These are phyloP conservation scores for Boletus vinaceobasis DNA, from an alignment of 768 basidiomycete genomes.

Conservation along the genomic window DNA sequence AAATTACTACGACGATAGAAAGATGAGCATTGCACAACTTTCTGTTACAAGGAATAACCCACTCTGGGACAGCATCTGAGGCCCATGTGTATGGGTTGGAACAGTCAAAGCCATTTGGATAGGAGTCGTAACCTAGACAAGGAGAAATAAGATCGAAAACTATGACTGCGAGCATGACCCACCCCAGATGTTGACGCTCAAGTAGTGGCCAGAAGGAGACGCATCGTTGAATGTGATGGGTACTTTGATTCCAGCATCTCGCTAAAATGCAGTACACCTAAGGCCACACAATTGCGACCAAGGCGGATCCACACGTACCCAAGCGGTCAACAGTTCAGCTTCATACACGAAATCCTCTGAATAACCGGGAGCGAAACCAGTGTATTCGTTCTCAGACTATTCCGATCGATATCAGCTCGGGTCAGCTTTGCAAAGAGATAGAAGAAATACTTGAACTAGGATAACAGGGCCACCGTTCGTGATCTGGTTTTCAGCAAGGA, in stretches of 20 bases:
- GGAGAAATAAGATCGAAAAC: not conserved
- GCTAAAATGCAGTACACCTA: constrained; percentile 25
- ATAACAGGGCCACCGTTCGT: constrained; percentile 58
- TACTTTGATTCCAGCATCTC: constrained; percentile 42
- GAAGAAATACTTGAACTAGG: constrained; percentile 25
- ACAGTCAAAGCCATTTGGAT: constrained; percentile 56
- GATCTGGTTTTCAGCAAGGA: constrained; percentile 54
- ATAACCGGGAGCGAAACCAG: constrained; percentile 32
- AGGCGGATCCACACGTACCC: constrained; percentile 10
- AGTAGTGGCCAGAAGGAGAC: constrained; percentile 43
- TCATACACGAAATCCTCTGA: constrained; percentile 45
- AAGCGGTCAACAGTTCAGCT: constrained; percentile 30
- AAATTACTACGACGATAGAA: constrained; percentile 18
- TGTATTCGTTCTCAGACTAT: constrained; percentile 57
- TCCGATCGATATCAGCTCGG: not conserved
- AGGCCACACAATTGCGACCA: not conserved
- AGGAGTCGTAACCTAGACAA: constrained; percentile 25
- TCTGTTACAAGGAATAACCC: not conserved
- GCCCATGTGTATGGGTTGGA: constrained; percentile 45
- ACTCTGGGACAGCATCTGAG: constrained; percentile 41
- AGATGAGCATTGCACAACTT: not conserved
- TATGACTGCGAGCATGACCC: not conserved
- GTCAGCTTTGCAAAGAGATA: constrained; percentile 29
- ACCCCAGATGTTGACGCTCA: constrained; percentile 50
- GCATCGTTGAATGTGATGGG: constrained; percentile 49